Evolutionary conservation across 306 rosid genomes (phyloP), one percentile per base, ranked within the genome.

Genomic region (Erythrophleum fordii): DNA sequence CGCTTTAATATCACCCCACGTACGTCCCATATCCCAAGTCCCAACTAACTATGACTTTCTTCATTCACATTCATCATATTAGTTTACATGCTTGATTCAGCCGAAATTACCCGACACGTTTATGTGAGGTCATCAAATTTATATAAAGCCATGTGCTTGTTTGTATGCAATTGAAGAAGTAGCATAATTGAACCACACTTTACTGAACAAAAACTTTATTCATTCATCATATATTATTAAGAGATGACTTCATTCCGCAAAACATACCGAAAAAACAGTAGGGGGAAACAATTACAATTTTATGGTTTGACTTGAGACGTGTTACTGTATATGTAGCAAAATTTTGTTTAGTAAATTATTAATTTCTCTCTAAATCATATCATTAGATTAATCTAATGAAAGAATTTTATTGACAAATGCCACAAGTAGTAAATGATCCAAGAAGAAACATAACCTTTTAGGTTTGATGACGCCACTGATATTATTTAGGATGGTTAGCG

Each of bases 401-500:
- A 18, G 26, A 26, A 28, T 59, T 59, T 23, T 26, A 25, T 12
- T 18, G 20, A 16, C 35, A 11, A 18, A 28, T 59, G 66, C 9
- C 35, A 8, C 37, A 23, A 56, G 16, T 56, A 59, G 66, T 13
- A 59, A 61, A 59, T 61, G 42, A 61, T 4, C 2, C 39, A 13
- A 7, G 65, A 0, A 37, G 56, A 51, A 12, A 5, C 0, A 69
- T 35, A 73, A 94, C 98, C 97, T 91, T 87, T 92, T 85, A 3
- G 97, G 97, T 83, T 88, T 88, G 72, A 92, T 76, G 20, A 85
- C 58, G 6, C 98, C 97, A 5, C 79, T 92, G 48, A 89, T 11
- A 16, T 81, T 55, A 67, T 92, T 87, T 82, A 94, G 81, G 77
- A 94, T 91, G 17, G 86, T 88, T 82, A 92, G 84, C 26, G 92